phyloP scores from a whole-genome alignment of 2,329 filamentous ascomycete genomes.

The Fusarium protoensiforme region DNA sequence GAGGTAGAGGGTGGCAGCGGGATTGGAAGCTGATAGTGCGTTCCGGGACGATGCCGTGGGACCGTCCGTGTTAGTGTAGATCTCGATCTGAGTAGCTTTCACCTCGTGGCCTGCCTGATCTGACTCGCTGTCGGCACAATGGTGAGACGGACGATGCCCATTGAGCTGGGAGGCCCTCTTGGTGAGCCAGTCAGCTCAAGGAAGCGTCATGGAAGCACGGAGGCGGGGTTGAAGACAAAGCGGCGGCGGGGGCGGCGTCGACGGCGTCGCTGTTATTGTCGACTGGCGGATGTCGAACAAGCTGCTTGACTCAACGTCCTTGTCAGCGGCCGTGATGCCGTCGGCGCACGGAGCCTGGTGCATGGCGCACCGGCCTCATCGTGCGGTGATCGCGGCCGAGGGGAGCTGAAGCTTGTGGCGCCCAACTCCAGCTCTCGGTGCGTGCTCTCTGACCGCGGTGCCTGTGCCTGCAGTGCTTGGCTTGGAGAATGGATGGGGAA shows the following conservation, averaged over 20 bases:
- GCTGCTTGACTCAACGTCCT: slow-evolving; percentile 32
- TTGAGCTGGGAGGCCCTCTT: slow-evolving; percentile 32
- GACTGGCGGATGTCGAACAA: slow-evolving; percentile 2
- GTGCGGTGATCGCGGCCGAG: slow-evolving; percentile 18
- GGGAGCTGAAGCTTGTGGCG: slow-evolving; percentile 31
- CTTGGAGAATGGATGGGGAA: neutral
- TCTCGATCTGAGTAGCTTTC: slow-evolving; percentile 41
- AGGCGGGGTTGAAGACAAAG: slow-evolving; percentile 14
- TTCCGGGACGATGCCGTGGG: slow-evolving; percentile 28
- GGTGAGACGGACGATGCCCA: slow-evolving; percentile 32
- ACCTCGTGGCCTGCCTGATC: slow-evolving; percentile 36
- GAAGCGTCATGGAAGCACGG: slow-evolving; percentile 21
- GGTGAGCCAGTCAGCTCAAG: slow-evolving; percentile 26
- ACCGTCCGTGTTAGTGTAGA: slow-evolving; percentile 42
- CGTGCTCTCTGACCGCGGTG: neutral
- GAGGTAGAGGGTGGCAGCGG: slow-evolving; percentile 23
- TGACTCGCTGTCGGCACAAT: slow-evolving; percentile 41
- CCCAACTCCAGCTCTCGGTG: slow-evolving; percentile 17
- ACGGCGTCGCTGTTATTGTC: slow-evolving; percentile 11
- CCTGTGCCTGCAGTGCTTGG: neutral
- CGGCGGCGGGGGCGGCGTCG: slow-evolving; percentile 6
- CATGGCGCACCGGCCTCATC: slow-evolving; percentile 28
- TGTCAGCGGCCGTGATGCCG: slow-evolving; percentile 20
- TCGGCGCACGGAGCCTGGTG: slow-evolving; percentile 23
- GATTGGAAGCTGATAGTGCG: slow-evolving; percentile 31